These are phyloP conservation scores for Flaveria floridana DNA, from an alignment of 140 eudicot genomes.

Conservation along the genomic window DNA sequence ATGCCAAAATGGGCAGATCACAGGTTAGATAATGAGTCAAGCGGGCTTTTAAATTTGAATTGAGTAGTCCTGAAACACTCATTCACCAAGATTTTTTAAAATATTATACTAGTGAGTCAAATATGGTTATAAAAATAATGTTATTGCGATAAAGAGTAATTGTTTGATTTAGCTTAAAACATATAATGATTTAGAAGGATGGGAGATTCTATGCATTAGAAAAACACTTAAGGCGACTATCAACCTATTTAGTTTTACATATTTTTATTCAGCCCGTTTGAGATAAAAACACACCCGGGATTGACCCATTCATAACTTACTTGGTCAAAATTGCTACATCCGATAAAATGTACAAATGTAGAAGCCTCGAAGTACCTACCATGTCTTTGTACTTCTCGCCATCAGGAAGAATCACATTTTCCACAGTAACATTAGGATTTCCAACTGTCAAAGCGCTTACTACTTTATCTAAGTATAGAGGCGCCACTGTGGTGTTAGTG, in stretches of 20 bases:
- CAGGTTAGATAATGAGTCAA: background rate
- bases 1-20: background rate
- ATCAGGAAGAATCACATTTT: slow-evolving; percentile 84
- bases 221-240: background rate
- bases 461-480: slow-evolving; percentile 82
- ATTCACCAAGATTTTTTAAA: background rate
- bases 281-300: background rate
- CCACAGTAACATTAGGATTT: slow-evolving; percentile 75
- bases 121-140: background rate
- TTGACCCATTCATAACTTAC: background rate
- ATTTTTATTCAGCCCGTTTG: background rate
- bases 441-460: slow-evolving; percentile 68
- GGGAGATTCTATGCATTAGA: background rate
- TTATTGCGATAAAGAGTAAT: background rate
- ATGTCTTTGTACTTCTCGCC: slow-evolving; percentile 89
- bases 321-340: slow-evolving; percentile 3
- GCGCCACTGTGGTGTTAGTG: slow-evolving; percentile 87
- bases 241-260: background rate
- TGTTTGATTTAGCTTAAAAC: background rate
- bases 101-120: background rate
- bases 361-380: slow-evolving; percentile 47
- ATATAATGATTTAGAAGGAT: background rate
- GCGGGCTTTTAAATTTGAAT: background rate
- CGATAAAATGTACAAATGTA: background rate
- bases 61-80: background rate